phyloP scores from a whole-genome alignment of 257 asterid genomes.

The Nicotiana obtusifolia region DNA sequence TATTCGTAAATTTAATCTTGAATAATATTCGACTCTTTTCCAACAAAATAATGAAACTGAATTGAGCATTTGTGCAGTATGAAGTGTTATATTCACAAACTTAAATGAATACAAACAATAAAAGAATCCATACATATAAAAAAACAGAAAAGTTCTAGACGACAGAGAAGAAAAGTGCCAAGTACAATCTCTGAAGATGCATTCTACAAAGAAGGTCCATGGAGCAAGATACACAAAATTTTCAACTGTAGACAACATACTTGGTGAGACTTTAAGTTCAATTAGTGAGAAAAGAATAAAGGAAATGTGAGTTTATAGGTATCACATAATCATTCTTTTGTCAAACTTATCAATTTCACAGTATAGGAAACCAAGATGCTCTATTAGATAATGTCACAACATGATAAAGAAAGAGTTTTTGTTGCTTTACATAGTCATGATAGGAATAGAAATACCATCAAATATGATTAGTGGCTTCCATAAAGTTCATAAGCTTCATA shows the following conservation, averaged over 20 bases:
- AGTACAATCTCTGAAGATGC: background rate
- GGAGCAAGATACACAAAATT: background rate
- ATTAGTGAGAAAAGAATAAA: background rate
- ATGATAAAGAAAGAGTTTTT: background rate
- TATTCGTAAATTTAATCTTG: too few species aligned
- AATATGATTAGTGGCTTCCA: background rate
- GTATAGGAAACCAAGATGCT: background rate
- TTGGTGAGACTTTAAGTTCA: background rate
- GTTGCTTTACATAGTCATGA: background rate
- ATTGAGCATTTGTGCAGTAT: too few species aligned
- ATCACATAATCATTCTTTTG: background rate
- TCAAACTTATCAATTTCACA: background rate
- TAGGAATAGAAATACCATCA: background rate
- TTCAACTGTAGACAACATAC: background rate
- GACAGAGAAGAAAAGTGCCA: background rate
- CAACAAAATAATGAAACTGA: too few species aligned
- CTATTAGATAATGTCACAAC: background rate
- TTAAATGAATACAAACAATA: too few species aligned
- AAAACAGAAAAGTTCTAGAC: too few species aligned
- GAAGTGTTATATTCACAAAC: too few species aligned
- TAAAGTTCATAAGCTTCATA: background rate
- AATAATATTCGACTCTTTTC: too few species aligned
- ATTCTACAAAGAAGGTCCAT: background rate
- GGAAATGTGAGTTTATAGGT: background rate
- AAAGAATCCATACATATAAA: too few species aligned